Conservation (phyloP, 768 basidiomycete species). For the Rhodotorula babjevae region DNA sequence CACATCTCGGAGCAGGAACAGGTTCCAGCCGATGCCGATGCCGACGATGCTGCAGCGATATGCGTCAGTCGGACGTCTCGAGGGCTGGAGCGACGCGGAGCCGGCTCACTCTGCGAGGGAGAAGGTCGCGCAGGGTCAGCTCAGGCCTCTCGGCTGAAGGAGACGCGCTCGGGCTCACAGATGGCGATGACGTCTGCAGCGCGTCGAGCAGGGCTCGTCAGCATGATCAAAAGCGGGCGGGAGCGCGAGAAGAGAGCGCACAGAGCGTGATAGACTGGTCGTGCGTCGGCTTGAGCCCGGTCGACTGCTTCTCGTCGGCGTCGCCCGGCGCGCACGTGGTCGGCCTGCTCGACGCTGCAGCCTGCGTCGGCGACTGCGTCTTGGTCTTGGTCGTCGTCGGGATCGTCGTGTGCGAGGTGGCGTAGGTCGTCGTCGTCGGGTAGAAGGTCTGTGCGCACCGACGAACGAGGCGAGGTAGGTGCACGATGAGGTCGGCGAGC, state of each 20-base stretch:
- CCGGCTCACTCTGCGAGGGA: constrained; percentile 1
- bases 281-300: constrained; percentile 34
- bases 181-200: constrained; percentile 33
- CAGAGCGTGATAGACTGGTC: constrained; percentile 33
- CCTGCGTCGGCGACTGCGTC: constrained; percentile 2
- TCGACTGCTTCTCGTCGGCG: constrained; percentile 23
- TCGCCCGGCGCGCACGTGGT: constrained; percentile 14
- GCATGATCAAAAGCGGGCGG: too few species aligned
- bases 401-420: constrained; percentile 10
- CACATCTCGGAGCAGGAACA: constrained; percentile 33
- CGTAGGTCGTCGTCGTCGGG: constrained; percentile 29
- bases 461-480: too few species aligned
- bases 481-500: too few species aligned
- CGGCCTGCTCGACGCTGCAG: background rate
- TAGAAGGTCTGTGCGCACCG: constrained; percentile 26
- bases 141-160: background rate
- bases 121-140: background rate
- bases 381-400: constrained; percentile 32
- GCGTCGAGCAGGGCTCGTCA: too few species aligned
- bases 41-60: constrained; percentile 23
- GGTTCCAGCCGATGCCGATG: constrained; percentile 39
- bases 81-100: too few species aligned
- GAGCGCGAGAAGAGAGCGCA: background rate
- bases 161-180: constrained; percentile 1
- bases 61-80: background rate